Base-by-base conservation (phyloP, 768 basidiomycete genomes). In the Sporobolomyces roseus region DNA sequence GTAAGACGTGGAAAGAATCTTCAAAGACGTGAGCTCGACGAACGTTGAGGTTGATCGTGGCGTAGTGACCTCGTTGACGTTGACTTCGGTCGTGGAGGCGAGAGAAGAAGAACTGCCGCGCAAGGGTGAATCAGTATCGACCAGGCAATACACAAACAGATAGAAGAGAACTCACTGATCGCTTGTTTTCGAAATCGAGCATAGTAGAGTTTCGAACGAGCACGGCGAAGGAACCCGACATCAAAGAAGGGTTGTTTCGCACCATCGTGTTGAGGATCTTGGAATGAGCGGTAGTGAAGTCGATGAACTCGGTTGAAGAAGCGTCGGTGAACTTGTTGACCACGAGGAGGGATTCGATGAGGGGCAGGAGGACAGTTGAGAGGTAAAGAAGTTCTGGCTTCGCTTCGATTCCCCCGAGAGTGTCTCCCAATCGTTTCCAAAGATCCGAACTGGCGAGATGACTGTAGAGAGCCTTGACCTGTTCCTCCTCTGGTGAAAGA, bases 151-250 rank as follows among this genome's bases (percentile, higher is more conserved):
- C n/a, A 50, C 8, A 27, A 25, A 50, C 27, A 68, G 62, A 12
- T 53, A 62, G 66, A 61, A 68, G 61, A 68, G 55, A 32, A 66
- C 33, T 51, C 35, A 76, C 58, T 2, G 93, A 94, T 41, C 96
- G 86, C 81, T 99, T 99, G 86, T 98, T 98, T 82, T 98, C 96
- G 77, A 98, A 98, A 82, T 98, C 96, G 63, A 99, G 84, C 29
- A 98, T 93, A 35, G 91, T 87, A 53, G 96, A 88, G 75, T 99
- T 99, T 80, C 93, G 87, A 52, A 99, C 89, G 71, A 99, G 83
- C 1, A 99, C 83, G 21, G 93, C 92, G 83, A 99, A 99, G 2
- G 94, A 97, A 16, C 96, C 96, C 74, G 91, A 91, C 90, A 99
- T 93, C 48, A 99, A 80, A 0, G 93, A 92, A 3, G 96, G 96